Percentiles rank a stretch among this genome's conserved stretches.
Evolutionary conservation across 176 grass and related monocot species (phyloP).

Genomic region (Rhynchospora tenuis): DNA sequence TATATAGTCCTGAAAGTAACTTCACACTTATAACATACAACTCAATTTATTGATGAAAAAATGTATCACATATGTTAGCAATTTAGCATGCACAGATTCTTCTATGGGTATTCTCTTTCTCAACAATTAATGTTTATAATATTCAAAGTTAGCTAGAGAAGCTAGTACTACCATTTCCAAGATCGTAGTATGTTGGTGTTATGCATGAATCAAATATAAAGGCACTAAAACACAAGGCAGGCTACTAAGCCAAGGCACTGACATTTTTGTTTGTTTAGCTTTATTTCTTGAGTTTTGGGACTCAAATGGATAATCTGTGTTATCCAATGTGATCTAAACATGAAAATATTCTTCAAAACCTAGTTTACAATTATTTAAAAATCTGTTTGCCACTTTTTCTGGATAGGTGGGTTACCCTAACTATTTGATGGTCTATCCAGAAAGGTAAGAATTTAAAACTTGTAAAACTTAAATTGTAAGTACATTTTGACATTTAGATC

Average conservation of each 20-base stretch:
- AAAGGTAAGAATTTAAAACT: not conserved
- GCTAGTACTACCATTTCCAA: not conserved
- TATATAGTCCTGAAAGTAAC: conserved; percentile 9
- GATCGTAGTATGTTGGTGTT: not conserved
- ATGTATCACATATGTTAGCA: not conserved
- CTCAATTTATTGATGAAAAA: not conserved
- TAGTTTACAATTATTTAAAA: not conserved
- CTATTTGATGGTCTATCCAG: not conserved
- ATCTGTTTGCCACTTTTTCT: not conserved
- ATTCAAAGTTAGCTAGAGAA: not conserved
- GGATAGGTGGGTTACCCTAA: not conserved
- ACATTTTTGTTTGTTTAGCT: not conserved
- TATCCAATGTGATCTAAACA: not conserved
- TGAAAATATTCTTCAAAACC: not conserved
- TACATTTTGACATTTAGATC: not conserved
- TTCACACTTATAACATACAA: not conserved
- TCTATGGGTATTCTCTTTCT: not conserved
- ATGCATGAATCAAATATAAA: not conserved
- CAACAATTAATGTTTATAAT: not conserved
- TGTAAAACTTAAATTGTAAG: not conserved
- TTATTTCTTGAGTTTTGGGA: not conserved
- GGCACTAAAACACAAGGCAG: not conserved
- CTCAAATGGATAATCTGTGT: not conserved
- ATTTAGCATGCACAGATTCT: not conserved
- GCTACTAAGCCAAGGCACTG: not conserved